These are phyloP conservation scores for Sporopachydermia lactativora DNA, from an alignment of 805 yeast species.

Conservation along the genomic window DNA sequence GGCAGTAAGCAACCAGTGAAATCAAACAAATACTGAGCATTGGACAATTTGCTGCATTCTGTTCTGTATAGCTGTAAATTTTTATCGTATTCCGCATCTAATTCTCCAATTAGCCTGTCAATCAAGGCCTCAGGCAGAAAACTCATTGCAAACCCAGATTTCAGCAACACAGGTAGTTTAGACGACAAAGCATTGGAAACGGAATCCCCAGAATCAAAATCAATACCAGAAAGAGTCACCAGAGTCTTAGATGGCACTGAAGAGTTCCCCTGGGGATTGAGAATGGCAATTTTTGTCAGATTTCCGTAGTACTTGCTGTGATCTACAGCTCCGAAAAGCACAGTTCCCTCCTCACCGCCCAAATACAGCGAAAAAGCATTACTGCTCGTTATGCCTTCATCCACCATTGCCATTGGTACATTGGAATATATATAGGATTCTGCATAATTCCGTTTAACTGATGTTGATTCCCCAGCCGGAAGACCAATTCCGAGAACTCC, in stretches of 20 bases:
- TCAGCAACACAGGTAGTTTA: constrained; percentile 28
- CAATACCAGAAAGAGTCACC: constrained; percentile 3
- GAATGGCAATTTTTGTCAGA: constrained; percentile 18
- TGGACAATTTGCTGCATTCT: too few relatives aligned
- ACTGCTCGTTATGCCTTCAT: neutral
- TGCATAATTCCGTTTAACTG: too few relatives aligned
- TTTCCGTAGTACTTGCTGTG: constrained; percentile 32
- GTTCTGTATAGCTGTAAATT: too few relatives aligned
- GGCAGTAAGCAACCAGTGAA: too few relatives aligned
- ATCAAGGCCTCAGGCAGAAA: too few relatives aligned
- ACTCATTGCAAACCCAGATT: constrained; percentile 39
- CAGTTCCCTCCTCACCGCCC: constrained; percentile 16
- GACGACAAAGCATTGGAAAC: neutral
- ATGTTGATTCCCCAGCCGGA: constrained; percentile 45
- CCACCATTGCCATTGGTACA: constrained; percentile 2
- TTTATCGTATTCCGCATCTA: too few relatives aligned
- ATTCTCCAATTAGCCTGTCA: too few relatives aligned
- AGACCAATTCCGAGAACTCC: constrained; percentile 67
- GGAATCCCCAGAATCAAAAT: too few relatives aligned
- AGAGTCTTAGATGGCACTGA: constrained; percentile 6
- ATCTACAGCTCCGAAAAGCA: constrained; percentile 45
- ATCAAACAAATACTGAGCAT: too few relatives aligned
- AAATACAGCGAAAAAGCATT: constrained; percentile 2
- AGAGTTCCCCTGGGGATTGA: constrained; percentile 3
- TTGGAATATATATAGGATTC: constrained; percentile 2